These are phyloP conservation scores for Saturnispora zaruensis DNA, from an alignment of 805 yeast species.

Conservation along the genomic window DNA sequence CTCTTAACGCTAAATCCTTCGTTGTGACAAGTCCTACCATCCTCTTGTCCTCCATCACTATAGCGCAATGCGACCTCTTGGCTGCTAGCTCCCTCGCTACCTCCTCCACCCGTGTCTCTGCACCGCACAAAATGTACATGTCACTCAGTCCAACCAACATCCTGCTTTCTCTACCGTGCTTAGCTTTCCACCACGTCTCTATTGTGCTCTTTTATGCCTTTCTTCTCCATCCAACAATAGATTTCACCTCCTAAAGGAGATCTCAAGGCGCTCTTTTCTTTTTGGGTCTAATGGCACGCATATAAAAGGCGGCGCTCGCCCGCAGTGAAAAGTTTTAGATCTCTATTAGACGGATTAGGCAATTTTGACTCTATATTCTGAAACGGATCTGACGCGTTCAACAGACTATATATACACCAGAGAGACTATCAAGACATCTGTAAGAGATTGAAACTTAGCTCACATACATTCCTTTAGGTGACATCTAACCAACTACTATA, in stretches of 20 bases:
- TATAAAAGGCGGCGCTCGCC: not conserved
- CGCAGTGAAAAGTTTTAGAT: not conserved
- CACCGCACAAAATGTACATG: slow-evolving; percentile 29
- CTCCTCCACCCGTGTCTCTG: slow-evolving; percentile 26
- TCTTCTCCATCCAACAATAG: slow-evolving; percentile 3
- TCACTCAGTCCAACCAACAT: slow-evolving; percentile 28
- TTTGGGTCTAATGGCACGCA: not conserved
- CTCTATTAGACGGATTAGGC: not conserved
- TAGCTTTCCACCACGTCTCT: not conserved
- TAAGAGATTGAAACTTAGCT: not conserved
- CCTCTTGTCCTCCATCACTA: slow-evolving; percentile 27
- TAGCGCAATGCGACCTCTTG: slow-evolving; percentile 34
- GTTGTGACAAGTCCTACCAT: slow-evolving; percentile 34
- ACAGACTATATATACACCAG: not conserved
- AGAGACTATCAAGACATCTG: not conserved
- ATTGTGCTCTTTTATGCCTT: not conserved
- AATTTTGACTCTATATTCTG: not conserved
- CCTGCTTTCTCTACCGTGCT: not conserved
- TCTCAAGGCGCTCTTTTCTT: not conserved
- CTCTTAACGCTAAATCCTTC: slow-evolving; percentile 39
- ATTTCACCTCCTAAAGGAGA: slow-evolving; percentile 9
- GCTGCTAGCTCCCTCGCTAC: slow-evolving; percentile 33
- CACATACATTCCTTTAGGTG: not conserved
- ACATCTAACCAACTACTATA: slow-evolving; percentile 5
- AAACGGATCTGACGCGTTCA: not conserved